phyloP scores from a whole-genome alignment of 2,329 filamentous ascomycete genomes.

The Colletotrichum lindemuthianum region DNA sequence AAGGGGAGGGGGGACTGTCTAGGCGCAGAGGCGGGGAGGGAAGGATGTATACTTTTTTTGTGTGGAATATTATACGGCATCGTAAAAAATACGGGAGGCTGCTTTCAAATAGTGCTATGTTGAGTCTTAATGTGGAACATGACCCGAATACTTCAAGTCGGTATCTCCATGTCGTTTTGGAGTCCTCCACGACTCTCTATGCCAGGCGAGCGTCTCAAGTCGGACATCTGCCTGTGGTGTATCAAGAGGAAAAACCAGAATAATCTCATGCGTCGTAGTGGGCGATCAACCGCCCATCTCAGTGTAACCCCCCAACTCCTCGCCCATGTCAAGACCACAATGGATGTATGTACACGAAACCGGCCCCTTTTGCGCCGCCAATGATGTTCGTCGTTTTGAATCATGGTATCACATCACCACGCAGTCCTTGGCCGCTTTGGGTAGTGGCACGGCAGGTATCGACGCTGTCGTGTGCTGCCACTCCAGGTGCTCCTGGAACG shows the following conservation, averaged over 20 bases:
- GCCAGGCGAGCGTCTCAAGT: not conserved
- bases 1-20: not conserved
- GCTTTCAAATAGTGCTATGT: slow-evolving; percentile 19
- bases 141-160: slow-evolving; percentile 21
- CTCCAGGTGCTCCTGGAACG: slow-evolving; percentile 64
- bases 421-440: slow-evolving; percentile 52
- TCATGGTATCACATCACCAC: slow-evolving; percentile 54
- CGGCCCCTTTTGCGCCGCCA: slow-evolving; percentile 17
- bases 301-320: slow-evolving; percentile 28
- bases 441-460: slow-evolving; percentile 45
- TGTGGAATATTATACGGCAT: not conserved
- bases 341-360: slow-evolving; percentile 24
- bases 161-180: slow-evolving; percentile 21
- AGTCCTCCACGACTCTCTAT: slow-evolving; percentile 15
- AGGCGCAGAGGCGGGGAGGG: not conserved
- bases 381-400: slow-evolving; percentile 8
- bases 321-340: slow-evolving; percentile 21
- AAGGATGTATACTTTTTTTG: slow-evolving; percentile 6
- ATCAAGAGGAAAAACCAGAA: slow-evolving; percentile 21
- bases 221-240: slow-evolving; percentile 2
- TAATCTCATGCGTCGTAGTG: slow-evolving; percentile 24
- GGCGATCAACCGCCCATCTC: slow-evolving; percentile 1
- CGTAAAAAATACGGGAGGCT: slow-evolving; percentile 13
- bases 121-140: slow-evolving; percentile 30
- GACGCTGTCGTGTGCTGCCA: slow-evolving; percentile 62